These are phyloP conservation scores for Alloteropsis semialata DNA, from an alignment of 176 grass and related monocot genomes.

Conservation along the genomic window DNA sequence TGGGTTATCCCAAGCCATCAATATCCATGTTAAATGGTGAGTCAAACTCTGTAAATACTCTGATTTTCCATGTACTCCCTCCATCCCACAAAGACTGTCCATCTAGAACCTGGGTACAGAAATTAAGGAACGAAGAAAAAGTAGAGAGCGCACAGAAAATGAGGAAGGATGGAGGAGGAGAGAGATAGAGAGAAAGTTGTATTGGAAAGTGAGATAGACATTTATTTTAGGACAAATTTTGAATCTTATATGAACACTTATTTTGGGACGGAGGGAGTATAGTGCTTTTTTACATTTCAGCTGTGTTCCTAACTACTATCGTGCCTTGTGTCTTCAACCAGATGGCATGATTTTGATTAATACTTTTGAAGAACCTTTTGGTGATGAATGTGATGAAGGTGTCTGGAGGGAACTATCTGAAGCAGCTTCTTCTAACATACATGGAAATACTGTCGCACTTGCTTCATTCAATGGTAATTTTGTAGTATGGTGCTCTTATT, in stretches of 20 bases:
- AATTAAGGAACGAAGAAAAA: no score
- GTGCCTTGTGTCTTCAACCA: not conserved
- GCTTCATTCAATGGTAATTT: constrained; percentile 17
- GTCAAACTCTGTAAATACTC: not conserved
- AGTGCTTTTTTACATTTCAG: not conserved
- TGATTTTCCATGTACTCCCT: not conserved
- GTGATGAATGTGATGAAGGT: not conserved
- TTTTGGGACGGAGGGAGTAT: not conserved
- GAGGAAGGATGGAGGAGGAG: no score
- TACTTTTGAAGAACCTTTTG: not conserved
- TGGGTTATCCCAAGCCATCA: not conserved
- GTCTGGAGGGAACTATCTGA: not conserved
- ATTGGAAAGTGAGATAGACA: no score
- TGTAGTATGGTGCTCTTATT: not conserved
- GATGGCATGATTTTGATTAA: not conserved
- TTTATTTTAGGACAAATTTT: no score
- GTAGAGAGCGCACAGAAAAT: no score
- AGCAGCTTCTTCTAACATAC: no score
- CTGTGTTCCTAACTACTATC: not conserved
- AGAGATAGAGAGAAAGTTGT: no score
- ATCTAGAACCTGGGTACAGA: no score
- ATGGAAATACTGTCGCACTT: not conserved
- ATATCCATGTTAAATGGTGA: not conserved
- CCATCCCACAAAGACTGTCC: no score
- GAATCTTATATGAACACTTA: no score